Base-by-base conservation (phyloP, 768 basidiomycete species). In the Pulveroboletus ravenelii region DNA sequence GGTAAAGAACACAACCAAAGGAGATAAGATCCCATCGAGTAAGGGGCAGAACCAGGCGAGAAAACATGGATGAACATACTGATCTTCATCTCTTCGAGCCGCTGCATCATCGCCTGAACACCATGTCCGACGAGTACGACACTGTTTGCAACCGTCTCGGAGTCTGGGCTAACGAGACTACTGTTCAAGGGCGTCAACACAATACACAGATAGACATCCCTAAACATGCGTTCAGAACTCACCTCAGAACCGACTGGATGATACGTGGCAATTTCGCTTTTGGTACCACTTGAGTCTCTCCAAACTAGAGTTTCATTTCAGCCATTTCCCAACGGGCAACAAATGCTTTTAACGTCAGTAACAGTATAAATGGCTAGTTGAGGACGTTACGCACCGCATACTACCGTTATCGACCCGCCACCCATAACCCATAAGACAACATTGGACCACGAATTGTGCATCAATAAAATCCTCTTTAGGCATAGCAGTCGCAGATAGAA, bases 31-130 rank as follows among this genome's bases (percentile, higher is more conserved):
- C 10, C 32, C n/a, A 15, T 48, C 18, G 36, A 15, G 15, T 48
- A 23, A 41, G 41, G 12, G 17, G 30, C 15, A 4, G 25, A 35
- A 37, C 30, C 37, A 43, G 29, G 35, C 14, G 34, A 3, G 13
- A 5, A 17, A 31, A 3, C 20, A 14, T 9, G 18, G 30, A 45
- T 9, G 20, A 20, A 66, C 86, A 61, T 61, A 90, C 89, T 85
- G 61, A 90, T 87, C 68, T 81, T 83, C 79, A 90, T 84, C 41
- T 89, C 87, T 46, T 87, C 84, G 34, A 91, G 71, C 15, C 81
- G 75, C 36, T 78, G 72, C 13, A 90, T 66, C 55, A 84, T 77
- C 3, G 74, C 75, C 34, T 71, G 68, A 36, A 80, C 63, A 17
- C 76, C 76, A 59, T 89, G 87, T 2, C 75, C 84, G 12, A 92